Evolutionary conservation across 352 stramenopile species (phyloP).

Genomic region (Ophiocytium majus): DNA sequence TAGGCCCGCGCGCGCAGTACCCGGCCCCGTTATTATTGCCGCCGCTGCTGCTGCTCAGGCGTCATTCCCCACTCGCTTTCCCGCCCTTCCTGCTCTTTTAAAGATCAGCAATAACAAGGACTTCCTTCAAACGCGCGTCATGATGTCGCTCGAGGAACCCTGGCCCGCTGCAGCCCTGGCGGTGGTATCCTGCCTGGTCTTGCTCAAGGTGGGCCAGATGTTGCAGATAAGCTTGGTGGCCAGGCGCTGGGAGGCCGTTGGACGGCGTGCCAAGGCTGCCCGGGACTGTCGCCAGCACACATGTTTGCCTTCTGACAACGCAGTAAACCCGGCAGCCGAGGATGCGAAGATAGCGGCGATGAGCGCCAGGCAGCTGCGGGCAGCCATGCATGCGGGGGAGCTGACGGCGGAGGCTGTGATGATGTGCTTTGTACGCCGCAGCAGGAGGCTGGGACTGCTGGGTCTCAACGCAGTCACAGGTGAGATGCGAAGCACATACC

Average conservation of each 20-base stretch:
- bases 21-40: no score
- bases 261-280: background rate
- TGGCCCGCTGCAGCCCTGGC: background rate
- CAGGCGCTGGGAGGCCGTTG: background rate
- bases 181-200: background rate
- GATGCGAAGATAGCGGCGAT: slow-evolving; percentile 9
- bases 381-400: slow-evolving; percentile 17
- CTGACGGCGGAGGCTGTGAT: slow-evolving; percentile 8
- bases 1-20: no score
- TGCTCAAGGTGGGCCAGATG: background rate
- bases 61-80: no score
- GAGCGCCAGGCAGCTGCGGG: background rate
- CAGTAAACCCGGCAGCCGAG: background rate
- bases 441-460: slow-evolving; percentile 2
- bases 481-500: slow-evolving; percentile 41
- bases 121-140: no score
- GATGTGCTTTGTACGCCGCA: slow-evolving; percentile 1
- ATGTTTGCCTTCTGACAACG: background rate
- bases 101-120: no score
- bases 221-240: background rate
- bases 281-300: background rate
- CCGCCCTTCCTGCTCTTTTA: no score
- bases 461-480: slow-evolving; percentile 37
- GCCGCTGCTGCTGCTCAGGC: no score
- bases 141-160: background rate